Base-by-base conservation (phyloP, 2,329 filamentous ascomycete genomes). In the Colletotrichum agaves region DNA sequence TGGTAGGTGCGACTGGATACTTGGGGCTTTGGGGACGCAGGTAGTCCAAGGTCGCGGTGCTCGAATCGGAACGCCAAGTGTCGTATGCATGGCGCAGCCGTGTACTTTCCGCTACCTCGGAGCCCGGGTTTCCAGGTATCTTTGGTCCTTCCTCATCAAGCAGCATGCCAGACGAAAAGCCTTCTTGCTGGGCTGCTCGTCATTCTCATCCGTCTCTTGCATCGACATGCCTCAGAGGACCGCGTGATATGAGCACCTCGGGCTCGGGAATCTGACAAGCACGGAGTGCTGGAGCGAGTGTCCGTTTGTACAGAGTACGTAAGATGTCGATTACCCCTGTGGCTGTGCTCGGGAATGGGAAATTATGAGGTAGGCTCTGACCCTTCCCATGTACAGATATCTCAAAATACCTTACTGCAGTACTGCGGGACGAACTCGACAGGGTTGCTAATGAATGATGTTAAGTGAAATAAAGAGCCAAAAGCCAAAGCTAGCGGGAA, bases 311-410 rank as follows among this genome's bases (percentile, higher is more conserved):
- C 44, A 4, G 31, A 8, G 39, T 66, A 66, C 63, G 57, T 66
- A 53, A 66, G 58, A 41, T 62, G 27, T 39, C 21, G 33, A 43
- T 33, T 47, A 17, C 43, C 55, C 63, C 50, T 66, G 58, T 50
- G 63, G 63, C 63, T 66, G 63, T 66, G 63, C 58, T 50, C 47
- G 17, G 31, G 41, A 31, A 62, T 35, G 56, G 58, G 63, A 66
- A 41, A 62, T 66, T 66, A 35, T 47, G 41, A 62, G 43, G 33
- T 46, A 31, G 58, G 41, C 58, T 62, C 13, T 27, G 4, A n/a
- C 15, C 49, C 39, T 60, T 27, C 19, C 37, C 17, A 23, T 21
- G 52, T 56, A 39, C 19, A 37, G 27, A 10, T 12, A 61, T 21
- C 27, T 23, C 27, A 33, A 27, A 17, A 31, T 19, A 31, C 15